Percentiles rank a stretch among this genome's conserved stretches.
Conservation (phyloP, 2,329 filamentous ascomycete species). For the Cladobotryum mycophilum region DNA sequence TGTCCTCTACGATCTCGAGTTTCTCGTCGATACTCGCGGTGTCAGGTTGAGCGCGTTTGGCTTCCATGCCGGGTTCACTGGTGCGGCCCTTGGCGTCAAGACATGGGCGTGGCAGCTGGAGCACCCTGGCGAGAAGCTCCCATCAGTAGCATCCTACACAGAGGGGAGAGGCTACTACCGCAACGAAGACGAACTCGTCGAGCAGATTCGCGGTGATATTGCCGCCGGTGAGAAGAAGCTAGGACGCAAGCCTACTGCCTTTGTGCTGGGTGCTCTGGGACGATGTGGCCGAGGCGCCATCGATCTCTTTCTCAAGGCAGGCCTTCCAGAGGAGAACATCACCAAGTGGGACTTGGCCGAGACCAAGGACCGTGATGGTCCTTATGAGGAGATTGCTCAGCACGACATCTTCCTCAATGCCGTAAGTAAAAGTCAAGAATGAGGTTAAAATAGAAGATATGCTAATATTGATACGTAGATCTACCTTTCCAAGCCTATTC, state of each 20-base stretch:
- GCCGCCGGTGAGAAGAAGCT: slow-evolving; percentile 67
- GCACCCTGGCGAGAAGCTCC: slow-evolving; percentile 61
- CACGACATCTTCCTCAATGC: slow-evolving; percentile 72
- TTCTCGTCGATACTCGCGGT: slow-evolving; percentile 67
- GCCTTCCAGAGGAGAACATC: slow-evolving; percentile 45
- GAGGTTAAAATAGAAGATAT: neutral
- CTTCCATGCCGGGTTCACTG: slow-evolving; percentile 70
- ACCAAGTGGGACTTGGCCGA: slow-evolving; percentile 65
- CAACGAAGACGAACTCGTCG: slow-evolving; percentile 57
- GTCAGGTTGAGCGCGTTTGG: slow-evolving; percentile 67
- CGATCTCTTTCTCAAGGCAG: slow-evolving; percentile 69
- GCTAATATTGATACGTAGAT: slow-evolving; percentile 51
- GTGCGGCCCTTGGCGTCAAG: slow-evolving; percentile 67
- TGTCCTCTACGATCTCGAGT: slow-evolving; percentile 75
- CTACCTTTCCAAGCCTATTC: slow-evolving; percentile 67
- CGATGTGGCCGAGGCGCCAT: slow-evolving; percentile 82
- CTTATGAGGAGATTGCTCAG: slow-evolving; percentile 72
- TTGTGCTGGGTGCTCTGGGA: slow-evolving; percentile 80
- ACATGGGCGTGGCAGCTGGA: slow-evolving; percentile 79
- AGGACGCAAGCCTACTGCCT: slow-evolving; percentile 61
- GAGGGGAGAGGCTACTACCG: slow-evolving; percentile 57
- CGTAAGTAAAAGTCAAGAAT: slow-evolving; percentile 15
- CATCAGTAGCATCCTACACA: slow-evolving; percentile 32
- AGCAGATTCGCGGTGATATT: slow-evolving; percentile 32
- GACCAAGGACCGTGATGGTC: slow-evolving; percentile 60